Base-by-base conservation (phyloP, 208 protist genomes). In the Crithidia sp. region DNA sequence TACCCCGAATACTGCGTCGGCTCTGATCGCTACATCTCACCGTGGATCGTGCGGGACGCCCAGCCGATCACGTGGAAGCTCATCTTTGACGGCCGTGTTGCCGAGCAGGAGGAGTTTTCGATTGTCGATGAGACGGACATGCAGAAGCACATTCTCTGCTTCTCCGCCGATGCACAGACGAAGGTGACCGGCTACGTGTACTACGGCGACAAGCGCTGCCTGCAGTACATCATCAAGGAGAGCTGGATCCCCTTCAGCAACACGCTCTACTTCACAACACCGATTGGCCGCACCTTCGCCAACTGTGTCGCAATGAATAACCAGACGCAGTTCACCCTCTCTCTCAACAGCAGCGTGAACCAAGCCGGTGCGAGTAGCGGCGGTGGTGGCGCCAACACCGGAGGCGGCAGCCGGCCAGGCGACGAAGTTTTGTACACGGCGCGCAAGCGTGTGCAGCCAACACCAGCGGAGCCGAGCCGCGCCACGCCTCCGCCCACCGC, bases 1-100 rank as follows among this genome's bases (percentile, higher is more conserved):
- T 95, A 92, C 75, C 91, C 91, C 13, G 89, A 96, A 74, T 96
- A 96, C 77, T 87, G 77, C 56, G 53, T 85, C 37, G 14, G 40
- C 3, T 67, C 71, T 7, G 91, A 95, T 64, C 79, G 82, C 55
- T 70, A 74, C 43, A 79, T 55, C 59, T 92, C 84, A 14, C 91
- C 91, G 52, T 95, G 86, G 85, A 64, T 86, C 37, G 81, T 95
- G 43, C 81, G 71, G 8, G 88, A 91, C 50, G 62, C 69, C 61
- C 77, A 83, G 36, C 66, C 82, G 2, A 74, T 94, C 10, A 84
- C 63, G 49, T 95, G 86, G 85, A 67, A 76, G 45, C 74, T 89
- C 47, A 12, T 85, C 58, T 89, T 87, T 68, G 88, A 93, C 39
- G 77, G 82, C 19, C 84, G 81, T 53, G 45, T 76, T 2, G 57